A percentile compares a stretch with the other conserved stretches of the same genome.
Conservation (phyloP, 176 grass and related monocot species). For the Metroxylon sagu region DNA sequence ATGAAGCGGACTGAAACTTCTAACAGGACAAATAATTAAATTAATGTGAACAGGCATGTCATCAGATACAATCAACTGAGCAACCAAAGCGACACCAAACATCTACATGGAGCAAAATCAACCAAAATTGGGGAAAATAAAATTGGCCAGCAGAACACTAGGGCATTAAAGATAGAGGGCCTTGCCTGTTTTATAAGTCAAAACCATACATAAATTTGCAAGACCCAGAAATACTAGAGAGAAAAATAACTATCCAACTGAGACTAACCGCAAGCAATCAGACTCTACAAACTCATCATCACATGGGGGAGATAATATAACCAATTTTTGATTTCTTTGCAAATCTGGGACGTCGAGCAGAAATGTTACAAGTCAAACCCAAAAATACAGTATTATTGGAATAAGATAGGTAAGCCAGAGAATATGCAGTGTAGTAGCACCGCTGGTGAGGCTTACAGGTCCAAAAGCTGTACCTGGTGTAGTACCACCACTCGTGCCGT, state of each 20-base stretch:
- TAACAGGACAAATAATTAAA: too few species aligned
- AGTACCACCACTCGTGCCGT: slow-evolving; percentile 11
- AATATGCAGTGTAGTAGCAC: slow-evolving; percentile 21
- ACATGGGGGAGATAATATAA: slow-evolving; percentile 13
- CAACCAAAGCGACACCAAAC: too few species aligned
- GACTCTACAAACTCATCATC: not conserved
- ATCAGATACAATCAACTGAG: too few species aligned
- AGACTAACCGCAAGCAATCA: not conserved
- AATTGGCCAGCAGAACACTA: too few species aligned
- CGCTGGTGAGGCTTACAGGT: slow-evolving; percentile 43
- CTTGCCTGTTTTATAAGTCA: too few species aligned
- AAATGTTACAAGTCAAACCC: slow-evolving; percentile 53
- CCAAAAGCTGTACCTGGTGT: slow-evolving; percentile 32
- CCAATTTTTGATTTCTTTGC: slow-evolving; percentile 33
- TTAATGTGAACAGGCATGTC: too few species aligned
- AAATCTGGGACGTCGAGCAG: slow-evolving; percentile 33
- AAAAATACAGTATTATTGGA: slow-evolving; percentile 23
- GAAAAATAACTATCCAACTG: not conserved
- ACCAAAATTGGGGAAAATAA: too few species aligned
- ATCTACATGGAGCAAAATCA: too few species aligned
- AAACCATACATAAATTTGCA: too few species aligned
- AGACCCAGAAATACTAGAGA: not conserved
- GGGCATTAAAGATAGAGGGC: too few species aligned
- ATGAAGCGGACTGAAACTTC: too few species aligned
- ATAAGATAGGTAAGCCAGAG: slow-evolving; percentile 19